Evolutionary conservation across 2,329 filamentous ascomycete genomes (phyloP), one percentile per base, ranked within the genome.

Genomic region (Rhexocercosporidium sp.): DNA sequence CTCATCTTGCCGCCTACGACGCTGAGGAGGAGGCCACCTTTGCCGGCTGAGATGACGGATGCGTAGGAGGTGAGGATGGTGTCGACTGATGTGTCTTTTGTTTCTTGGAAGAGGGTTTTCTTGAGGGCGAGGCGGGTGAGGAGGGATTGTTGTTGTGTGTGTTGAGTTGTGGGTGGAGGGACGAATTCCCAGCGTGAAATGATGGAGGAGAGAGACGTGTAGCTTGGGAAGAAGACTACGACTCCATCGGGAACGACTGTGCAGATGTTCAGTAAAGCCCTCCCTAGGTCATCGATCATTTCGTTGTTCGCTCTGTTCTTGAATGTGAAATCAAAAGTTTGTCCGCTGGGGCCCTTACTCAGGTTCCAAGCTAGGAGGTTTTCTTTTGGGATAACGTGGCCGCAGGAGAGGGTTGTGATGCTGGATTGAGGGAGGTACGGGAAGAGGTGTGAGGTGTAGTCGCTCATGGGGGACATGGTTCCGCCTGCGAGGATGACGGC

Each of bases 401-500:
- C 94, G 77, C 95, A 99, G 72, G 94, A 97, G 34, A 97, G 86
- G 0, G 92, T 97, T 11, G 86, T 90, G 53, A 98, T 86, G 65
- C 88, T 88, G 0, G 82, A 79, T 0, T 84, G 72, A 0, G 86
- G 77, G 0, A 97, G 78, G 59, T 92, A 90, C 0, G 95, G 92
- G 69, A 99, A 96, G 0, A 99, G 84, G 74, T 97, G 92, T 3
- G 91, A 86, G 41, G 86, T 89, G 79, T 97, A 99, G 80, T 98
- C 96, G 27, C 90, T 87, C 82, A 98, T 97, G 0, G 96, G 96
- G 2, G 96, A 97, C 96, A 99, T 98, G 29, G 96, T 99, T 25
- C 96, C 96, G 66, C 96, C 96, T 0, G 94, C 96, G 3, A 99
- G 83, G 49, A 99, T 91, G 3, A 99, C 92, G 1, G 95, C 92